Conservation (phyloP, 768 basidiomycete genomes). For the Tephrocybe sp. region DNA sequence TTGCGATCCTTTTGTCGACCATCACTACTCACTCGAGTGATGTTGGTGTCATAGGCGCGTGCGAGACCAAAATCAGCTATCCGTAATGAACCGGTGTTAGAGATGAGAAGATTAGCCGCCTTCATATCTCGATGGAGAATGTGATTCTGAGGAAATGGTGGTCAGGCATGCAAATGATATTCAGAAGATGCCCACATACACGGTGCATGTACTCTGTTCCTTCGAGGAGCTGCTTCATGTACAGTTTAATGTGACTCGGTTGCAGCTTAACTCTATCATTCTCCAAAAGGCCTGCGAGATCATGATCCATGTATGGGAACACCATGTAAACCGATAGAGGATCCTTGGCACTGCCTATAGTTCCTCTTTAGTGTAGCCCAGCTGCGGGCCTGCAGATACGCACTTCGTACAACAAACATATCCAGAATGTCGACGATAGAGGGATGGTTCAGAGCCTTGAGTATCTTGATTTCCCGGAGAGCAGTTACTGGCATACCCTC, state of each 20-base stretch:
- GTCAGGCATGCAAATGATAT: conserved; percentile 5
- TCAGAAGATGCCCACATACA: conserved; percentile 44
- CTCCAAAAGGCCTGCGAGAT: conserved; percentile 91
- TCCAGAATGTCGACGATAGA: conserved; percentile 87
- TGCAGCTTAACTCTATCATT: conserved; percentile 85
- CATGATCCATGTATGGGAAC: conserved; percentile 99
- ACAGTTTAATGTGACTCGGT: conserved; percentile 88
- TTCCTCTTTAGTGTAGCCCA: background rate
- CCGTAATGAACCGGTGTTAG: conserved; percentile 77
- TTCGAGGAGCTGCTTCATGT: conserved; percentile 95
- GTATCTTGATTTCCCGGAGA: conserved; percentile 93
- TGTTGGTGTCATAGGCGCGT: conserved; percentile 65
- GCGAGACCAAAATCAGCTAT: conserved; percentile 98
- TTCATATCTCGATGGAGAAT: conserved; percentile 99
- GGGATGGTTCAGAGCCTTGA: conserved; percentile 85
- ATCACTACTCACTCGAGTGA: conserved; percentile 36
- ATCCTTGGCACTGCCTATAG: conserved; percentile 61
- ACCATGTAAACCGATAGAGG: conserved; percentile 95
- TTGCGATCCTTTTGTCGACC: conserved; percentile 56
- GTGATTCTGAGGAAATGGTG: conserved; percentile 64
- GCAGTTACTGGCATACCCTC: conserved; percentile 98
- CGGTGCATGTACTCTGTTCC: conserved; percentile 96
- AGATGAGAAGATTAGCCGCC: conserved; percentile 94
- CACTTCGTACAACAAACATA: conserved; percentile 87
- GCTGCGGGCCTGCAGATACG: conserved; percentile 22